Evolutionary conservation across 768 basidiomycete species (phyloP).

Genomic region (Polyporus arcularius): DNA sequence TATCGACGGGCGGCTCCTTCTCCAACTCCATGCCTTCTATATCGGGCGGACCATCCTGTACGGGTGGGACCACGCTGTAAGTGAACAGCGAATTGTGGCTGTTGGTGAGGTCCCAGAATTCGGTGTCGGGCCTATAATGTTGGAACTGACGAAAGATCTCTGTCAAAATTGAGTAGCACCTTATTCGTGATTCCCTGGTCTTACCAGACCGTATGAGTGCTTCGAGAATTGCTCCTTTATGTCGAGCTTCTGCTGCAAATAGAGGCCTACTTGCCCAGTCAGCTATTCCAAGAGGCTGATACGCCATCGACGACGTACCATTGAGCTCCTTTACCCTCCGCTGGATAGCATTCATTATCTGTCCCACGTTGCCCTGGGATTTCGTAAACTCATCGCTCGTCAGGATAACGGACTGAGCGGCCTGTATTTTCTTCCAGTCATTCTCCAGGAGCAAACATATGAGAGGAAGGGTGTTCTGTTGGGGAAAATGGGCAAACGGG

Average conservation of each 20-base stretch:
- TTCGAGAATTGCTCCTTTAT: neutral
- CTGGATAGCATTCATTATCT: neutral
- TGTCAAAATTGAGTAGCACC: neutral
- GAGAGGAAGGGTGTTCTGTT: neutral
- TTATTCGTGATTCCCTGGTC: neutral
- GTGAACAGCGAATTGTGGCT: neutral
- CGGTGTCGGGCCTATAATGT: neutral
- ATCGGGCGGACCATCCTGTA: neutral
- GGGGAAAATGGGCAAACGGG: neutral
- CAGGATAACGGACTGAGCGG: neutral
- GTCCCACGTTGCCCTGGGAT: neutral
- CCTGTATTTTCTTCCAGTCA: neutral
- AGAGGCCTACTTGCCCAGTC: neutral
- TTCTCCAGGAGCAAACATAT: slow-evolving; percentile 3
- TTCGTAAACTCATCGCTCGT: neutral
- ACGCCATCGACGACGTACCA: neutral
- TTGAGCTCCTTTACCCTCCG: neutral
- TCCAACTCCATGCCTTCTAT: neutral
- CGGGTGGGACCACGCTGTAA: neutral
- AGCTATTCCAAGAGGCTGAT: neutral
- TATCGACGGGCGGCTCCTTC: neutral
- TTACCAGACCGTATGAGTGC: neutral
- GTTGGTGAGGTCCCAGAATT: neutral
- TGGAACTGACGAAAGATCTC: neutral
- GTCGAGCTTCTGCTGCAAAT: neutral